Conservation (phyloP, 75 land plant genomes). For the Selaginella tamariscina region DNA sequence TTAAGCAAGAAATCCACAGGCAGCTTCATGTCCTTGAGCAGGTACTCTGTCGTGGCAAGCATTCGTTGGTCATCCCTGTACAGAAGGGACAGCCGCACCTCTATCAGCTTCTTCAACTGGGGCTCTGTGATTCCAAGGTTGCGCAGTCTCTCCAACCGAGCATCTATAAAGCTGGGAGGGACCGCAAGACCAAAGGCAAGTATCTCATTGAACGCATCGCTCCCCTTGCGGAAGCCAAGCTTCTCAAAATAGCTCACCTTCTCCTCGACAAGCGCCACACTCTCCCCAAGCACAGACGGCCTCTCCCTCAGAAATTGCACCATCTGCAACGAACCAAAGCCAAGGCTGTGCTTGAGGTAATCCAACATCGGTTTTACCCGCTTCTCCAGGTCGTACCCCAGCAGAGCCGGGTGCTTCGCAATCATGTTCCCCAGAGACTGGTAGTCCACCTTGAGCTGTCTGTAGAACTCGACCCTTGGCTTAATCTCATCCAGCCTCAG, state of each 20-base stretch:
- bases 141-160: neutral
- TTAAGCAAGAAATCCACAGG: neutral
- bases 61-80: neutral
- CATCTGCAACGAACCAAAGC: neutral
- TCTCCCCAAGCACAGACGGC: neutral
- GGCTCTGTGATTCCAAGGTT: neutral
- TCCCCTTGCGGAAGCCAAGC: neutral
- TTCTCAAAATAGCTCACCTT: neutral
- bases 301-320: neutral
- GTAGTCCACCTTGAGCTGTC: neutral
- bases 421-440: neutral
- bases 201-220: neutral
- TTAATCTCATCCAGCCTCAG: neutral
- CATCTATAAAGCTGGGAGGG: neutral
- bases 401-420: neutral
- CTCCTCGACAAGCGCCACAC: neutral
- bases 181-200: neutral
- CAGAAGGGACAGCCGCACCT: neutral
- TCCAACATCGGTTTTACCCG: neutral
- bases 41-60: neutral
- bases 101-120: neutral
- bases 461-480: neutral
- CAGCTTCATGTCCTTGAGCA: conserved; percentile 1
- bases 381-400: neutral
- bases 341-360: neutral